A percentile compares a stretch with the other conserved stretches of the same genome.
These are phyloP conservation scores for Trichoderma pleuroti DNA, from an alignment of 2,329 filamentous ascomycete genomes.

Conservation along the genomic window DNA sequence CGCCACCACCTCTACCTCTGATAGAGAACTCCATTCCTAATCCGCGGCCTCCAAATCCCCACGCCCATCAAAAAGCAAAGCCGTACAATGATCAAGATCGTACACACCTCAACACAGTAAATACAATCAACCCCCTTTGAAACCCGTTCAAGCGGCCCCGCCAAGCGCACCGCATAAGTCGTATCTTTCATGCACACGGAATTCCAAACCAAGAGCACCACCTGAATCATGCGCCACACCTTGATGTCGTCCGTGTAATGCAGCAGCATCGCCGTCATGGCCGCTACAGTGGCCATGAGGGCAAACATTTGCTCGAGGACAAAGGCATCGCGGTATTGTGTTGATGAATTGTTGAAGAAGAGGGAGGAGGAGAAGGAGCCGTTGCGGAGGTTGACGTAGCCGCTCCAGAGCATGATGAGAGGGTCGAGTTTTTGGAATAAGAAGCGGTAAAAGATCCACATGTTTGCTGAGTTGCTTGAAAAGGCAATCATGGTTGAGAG, in stretches of 20 bases:
- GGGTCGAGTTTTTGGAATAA: conserved; percentile 27
- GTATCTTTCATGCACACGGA: conserved; percentile 22
- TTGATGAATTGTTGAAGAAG: conserved; percentile 18
- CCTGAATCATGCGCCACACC: conserved; percentile 24
- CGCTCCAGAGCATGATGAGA: conserved; percentile 23
- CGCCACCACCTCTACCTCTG: background rate
- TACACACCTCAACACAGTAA: background rate
- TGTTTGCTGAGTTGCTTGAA: background rate
- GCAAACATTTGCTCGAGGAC: conserved; percentile 25
- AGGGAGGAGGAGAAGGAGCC: conserved; percentile 7
- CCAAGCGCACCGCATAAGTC: background rate
- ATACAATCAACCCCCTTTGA: conserved; percentile 5
- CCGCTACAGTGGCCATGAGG: conserved; percentile 21
- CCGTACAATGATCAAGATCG: conserved; percentile 18
- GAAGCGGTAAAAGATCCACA: conserved; percentile 21
- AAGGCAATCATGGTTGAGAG: background rate
- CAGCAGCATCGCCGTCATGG: conserved; percentile 22
- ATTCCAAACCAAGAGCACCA: conserved; percentile 24
- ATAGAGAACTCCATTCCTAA: conserved; percentile 14
- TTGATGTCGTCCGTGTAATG: conserved; percentile 22
- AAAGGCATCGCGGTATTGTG: conserved; percentile 18
- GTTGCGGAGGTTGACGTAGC: conserved; percentile 22
- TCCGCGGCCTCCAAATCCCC: conserved; percentile 3
- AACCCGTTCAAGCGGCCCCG: background rate
- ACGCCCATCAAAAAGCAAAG: conserved; percentile 21